Evolutionary conservation across 2,329 filamentous ascomycete species (phyloP).

Genomic region (Neopestalotiopsis sp.): DNA sequence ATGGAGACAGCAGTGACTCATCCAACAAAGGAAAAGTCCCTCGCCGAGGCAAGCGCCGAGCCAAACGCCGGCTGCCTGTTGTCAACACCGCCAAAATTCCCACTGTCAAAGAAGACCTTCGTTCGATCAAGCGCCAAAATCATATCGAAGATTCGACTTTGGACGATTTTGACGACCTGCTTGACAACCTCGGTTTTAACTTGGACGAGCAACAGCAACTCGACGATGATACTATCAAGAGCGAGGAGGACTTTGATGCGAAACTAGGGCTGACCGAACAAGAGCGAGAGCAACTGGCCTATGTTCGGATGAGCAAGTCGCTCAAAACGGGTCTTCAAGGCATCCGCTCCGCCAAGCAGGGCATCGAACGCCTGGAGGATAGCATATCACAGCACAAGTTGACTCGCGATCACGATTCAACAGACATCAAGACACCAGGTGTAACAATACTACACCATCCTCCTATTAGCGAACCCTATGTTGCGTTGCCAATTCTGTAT

Average conservation of each 20-base stretch:
- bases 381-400: constrained; percentile 48
- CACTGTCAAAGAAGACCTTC: constrained; percentile 61
- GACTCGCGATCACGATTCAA: constrained; percentile 20
- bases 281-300: constrained; percentile 48
- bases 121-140: constrained; percentile 56
- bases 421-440: constrained; percentile 14
- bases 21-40: not conserved
- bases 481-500: constrained; percentile 56
- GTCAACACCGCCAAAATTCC: constrained; percentile 60
- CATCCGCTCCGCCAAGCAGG: constrained; percentile 60
- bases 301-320: constrained; percentile 57
- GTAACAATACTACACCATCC: constrained; percentile 12
- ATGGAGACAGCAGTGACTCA: constrained; percentile 15
- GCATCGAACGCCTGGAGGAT: constrained; percentile 63
- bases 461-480: constrained; percentile 33
- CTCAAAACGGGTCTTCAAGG: constrained; percentile 57
- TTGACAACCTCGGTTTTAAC: constrained; percentile 44
- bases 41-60: constrained; percentile 44
- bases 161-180: constrained; percentile 61
- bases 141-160: constrained; percentile 65
- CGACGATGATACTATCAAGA: constrained; percentile 32
- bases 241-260: constrained; percentile 32
- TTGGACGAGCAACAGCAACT: constrained; percentile 34
- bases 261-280: constrained; percentile 33
- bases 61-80: constrained; percentile 51